Base-by-base conservation (phyloP, 768 basidiomycete genomes). In the Suillus variegatus region DNA sequence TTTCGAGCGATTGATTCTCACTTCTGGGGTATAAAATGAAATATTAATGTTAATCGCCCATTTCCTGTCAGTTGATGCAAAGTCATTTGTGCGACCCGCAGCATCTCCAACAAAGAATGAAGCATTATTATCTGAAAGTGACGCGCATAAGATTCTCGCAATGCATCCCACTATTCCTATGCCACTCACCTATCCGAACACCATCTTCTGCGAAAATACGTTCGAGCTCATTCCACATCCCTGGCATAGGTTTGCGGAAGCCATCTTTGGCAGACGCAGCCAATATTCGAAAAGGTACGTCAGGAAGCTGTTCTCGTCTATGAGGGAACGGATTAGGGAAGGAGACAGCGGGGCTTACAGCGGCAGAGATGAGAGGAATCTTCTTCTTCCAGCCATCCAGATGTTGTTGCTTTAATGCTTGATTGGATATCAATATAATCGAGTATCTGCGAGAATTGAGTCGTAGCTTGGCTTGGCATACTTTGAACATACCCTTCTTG, bases 91-190 rank as follows among this genome's bases (percentile, higher is more conserved):
- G 54, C 95, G 86, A 13, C 95, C 95, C 13, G 94, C 95, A 2
- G 94, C 94, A 70, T 97, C 95, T 3, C 95, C 95, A 1, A 97
- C 89, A 69, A 91, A 96, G 70, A 92, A 92, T 0, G 92, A 90
- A 0, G 79, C 51, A 0, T 72, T 64, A 68, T 86, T 83, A 74
- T 96, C 94, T 95, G 71, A 14, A 40, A 49, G n/a, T 38, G 3
- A 16, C 54, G 47, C 38, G 5, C 14, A n/a, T 63, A 40, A 61
- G 13, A 36, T 46, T 32, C 36, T 63, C 16, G 32, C 28, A n/a
- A 54, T 44, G 35, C 10, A 18, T 13, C 36, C 38, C 16, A 40
- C 16, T 35, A 9, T 14, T 13, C 14, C 16, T 35, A 18, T 7
- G 13, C 36, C 2, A 70, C 83, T 9, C 61, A 91, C 94, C 91